Evolutionary conservation across 2,329 filamentous ascomycete genomes (phyloP), one percentile per base, ranked within the genome.

Genomic region (Trichoderma sp.): DNA sequence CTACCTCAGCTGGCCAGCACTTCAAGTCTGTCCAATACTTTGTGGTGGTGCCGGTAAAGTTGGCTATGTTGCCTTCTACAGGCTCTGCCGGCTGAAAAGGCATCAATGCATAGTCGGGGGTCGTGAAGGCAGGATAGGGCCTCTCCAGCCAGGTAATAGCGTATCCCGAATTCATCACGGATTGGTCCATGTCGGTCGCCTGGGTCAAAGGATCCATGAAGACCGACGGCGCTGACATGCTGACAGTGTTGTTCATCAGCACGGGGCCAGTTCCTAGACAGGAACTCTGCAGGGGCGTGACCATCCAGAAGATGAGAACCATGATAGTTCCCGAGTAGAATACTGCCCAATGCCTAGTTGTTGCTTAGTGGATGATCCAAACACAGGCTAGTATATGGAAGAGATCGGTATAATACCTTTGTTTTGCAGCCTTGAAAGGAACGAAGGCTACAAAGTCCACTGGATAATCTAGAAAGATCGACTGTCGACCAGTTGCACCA

Each of bases 251-350:
- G 71, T 2, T 74, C 71, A 0, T 52, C 69, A 54, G 34, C 0
- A 83, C 71, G 0, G 70, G 70, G 0, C 71, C 70, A 0, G 74
- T 77, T 0, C 82, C 80, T 5, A 88, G 82, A 0, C 87, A 78
- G n/a, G 83, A 80, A 28, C 83, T 80, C 69, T 87, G 84, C 0
- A 82, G 68, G 0, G 85, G 85, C 0, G 85, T 86, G 0, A 88
- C 67, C 0, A 79, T 74, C 82, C 82, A 87, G 3, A 84, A 83
- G 0, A 87, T 78, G 0, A 85, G 51, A 0, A 88, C 73, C 68
- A 85, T 80, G 0, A 79, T 75, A 0, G 77, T 74, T 0, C 82
- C 82, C 0, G 79, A 77, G 15, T 64, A 48, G 34, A 66, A 66
- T 0, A 66, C 81, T 80, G 48, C 81, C 81, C 54, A 65, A n/a